Evolutionary conservation across 1,284 basidiomycete genomes (phyloP), one percentile per base, ranked within the genome.

Genomic region (Tranzscheliella williamsii): DNA sequence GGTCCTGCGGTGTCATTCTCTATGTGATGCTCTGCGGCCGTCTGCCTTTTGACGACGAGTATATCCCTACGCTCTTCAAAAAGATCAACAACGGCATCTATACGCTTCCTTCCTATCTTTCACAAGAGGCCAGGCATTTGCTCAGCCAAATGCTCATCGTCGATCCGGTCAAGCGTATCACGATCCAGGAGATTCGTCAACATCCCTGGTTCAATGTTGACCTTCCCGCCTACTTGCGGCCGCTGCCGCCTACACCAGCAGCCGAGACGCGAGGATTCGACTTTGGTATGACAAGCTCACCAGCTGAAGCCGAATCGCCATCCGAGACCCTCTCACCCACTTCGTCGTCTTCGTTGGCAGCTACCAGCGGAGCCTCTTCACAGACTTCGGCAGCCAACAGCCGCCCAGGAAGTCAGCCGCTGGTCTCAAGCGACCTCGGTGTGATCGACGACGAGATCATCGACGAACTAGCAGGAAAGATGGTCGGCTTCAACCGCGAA

Each of bases 391-490:
- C 45, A 5, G n/a, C 42, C 9, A 27, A 45, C n/a, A 49, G 47
- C 39, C 40, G 54, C 18, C 15, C 50, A 4, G 52, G 44, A 2
- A 56, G 58, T 29, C 60, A 57, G 33, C 49, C 49, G 11, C 11
- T 64, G 16, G 39, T 53, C 9, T 45, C 60, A 16, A 43, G 55
- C 7, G 82, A 83, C 44, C 81, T 97, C 2, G 94, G 92, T 3
- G 82, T 87, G 33, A 88, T 98, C 42, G 91, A 97, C 70, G 87
- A 91, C 29, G 87, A 89, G 56, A 86, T 94, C 15, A 87, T 98
- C 4, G 86, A 89, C 2, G 90, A 93, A 47, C 81, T 97, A 24
- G 84, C 87, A 5, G 76, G 81, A 36, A 84, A 86, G 67, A 87
- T 97, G 81, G 79, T 84, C 0, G 88, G 86, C 0, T 87, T 94